Evolutionary conservation across 169 alveolate species (phyloP).

Genomic region (Blepharisma undulans): DNA sequence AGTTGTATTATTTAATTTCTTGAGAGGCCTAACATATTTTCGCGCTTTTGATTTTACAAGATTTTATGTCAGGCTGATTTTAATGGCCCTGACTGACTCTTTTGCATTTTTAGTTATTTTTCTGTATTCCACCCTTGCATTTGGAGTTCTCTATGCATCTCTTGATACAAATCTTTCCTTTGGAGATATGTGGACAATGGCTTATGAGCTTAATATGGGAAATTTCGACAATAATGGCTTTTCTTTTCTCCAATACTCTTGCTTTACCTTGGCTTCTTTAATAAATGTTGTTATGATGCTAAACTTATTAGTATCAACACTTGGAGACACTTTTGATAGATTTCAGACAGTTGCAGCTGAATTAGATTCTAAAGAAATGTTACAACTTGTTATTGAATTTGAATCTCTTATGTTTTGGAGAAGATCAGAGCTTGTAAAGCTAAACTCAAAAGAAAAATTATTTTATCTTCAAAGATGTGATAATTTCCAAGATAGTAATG

Average conservation of each 20-base stretch:
- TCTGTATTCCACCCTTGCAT: conserved; percentile 1
- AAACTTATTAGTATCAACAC: background rate
- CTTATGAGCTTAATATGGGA: conserved; percentile 2
- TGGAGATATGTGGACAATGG: background rate
- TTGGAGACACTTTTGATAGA: conserved; percentile 1
- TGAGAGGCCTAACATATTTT: conserved; percentile 7
- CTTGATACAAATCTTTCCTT: background rate
- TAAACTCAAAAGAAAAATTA: background rate
- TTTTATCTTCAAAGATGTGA: background rate
- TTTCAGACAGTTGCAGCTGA: background rate
- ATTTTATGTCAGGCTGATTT: background rate
- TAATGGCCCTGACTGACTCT: background rate
- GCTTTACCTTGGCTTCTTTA: background rate
- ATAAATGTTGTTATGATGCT: background rate
- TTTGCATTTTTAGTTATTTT: background rate
- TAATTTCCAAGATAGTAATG: background rate
- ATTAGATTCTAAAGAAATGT: background rate
- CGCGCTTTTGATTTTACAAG: conserved; percentile 18
- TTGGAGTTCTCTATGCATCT: conserved; percentile 1
- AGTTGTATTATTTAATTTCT: background rate
- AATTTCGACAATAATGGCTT: background rate
- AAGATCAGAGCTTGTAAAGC: background rate
- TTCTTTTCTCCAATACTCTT: background rate
- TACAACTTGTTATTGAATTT: background rate
- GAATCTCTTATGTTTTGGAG: background rate